Evolutionary conservation across 768 basidiomycete species (phyloP), one percentile per base, ranked within the genome.

Genomic region (Dentipellis fragilis): DNA sequence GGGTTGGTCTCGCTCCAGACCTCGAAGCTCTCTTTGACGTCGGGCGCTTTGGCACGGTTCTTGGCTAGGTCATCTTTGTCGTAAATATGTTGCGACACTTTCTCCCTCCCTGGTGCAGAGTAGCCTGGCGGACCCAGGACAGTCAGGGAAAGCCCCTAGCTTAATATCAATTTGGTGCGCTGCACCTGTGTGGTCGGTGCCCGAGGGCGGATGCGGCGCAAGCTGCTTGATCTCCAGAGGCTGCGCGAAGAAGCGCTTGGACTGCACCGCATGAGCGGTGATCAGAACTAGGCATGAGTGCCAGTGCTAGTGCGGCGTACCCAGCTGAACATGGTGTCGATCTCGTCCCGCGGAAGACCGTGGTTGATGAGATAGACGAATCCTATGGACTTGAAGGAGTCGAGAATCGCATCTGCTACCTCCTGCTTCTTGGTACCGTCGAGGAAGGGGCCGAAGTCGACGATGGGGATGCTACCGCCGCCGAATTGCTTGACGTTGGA

Each of bases 11-110:
- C 80, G 23, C 74, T 68, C 1, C 79, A 80, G n/a, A 71, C 70
- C 56, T 82, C 80, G 54, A 80, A 81, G 56, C 74, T 79, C 63
- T 81, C 80, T 60, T 79, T 80, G 48, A 75, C 67, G 39, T 69
- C 71, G 4, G 72, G 73, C 19, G 69, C 65, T 35, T 69, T 64
- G 19, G 60, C 63, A 19, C 69, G 68, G 37, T 64, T 63, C 39
- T 59, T 58, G 22, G 64, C 59, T 22, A 71, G 56, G 39, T 69
- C 71, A 6, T 62, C 51, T 1, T 58, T 50, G 56, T 73, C 71
- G 54, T 72, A 71, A 8, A 72, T 54, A 40, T 67, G 64, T 22
- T 66, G 66, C 3, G 57, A 22, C 6, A 72, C 64, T 51, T 71
- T 70, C 57, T 72, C 69, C 10, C 58, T 48, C 0, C 68, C 68